Evolutionary conservation across 2,329 filamentous ascomycete genomes (phyloP).

Genomic region (Gnomoniopsis sp.): DNA sequence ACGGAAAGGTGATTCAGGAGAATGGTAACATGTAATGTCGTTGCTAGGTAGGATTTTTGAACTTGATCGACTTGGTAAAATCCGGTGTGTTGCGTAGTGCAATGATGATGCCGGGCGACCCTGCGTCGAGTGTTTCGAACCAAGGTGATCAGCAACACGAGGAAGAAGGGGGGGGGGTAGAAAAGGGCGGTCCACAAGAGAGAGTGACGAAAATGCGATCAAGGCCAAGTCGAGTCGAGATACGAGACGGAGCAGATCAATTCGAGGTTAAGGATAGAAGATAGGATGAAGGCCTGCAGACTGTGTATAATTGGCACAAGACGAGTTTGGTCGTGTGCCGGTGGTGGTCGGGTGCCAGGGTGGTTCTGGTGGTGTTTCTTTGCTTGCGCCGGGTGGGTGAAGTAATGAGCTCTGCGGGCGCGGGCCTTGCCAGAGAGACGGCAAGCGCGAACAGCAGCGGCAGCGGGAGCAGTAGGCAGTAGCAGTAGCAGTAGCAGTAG

Average conservation of each 20-base stretch:
- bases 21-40: neutral
- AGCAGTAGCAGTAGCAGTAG: neutral
- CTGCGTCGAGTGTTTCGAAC: slow-evolving; percentile 4
- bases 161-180: neutral
- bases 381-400: slow-evolving; percentile 1
- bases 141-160: neutral
- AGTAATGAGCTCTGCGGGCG: neutral
- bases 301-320: neutral
- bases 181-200: neutral
- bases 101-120: neutral
- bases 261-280: neutral
- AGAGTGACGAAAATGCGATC: neutral
- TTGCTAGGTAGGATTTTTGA: neutral
- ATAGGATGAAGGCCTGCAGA: neutral
- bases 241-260: neutral
- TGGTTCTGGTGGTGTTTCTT: neutral
- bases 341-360: neutral
- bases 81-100: neutral
- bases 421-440: neutral
- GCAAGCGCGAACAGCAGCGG: too few relatives aligned
- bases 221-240: neutral
- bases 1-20: neutral
- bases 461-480: too few relatives aligned
- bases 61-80: neutral
- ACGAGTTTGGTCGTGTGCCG: slow-evolving; percentile 12